Evolutionary conservation across 2,329 filamentous ascomycete genomes (phyloP), one percentile per base, ranked within the genome.

Genomic region (Leptographium galeiforme): DNA sequence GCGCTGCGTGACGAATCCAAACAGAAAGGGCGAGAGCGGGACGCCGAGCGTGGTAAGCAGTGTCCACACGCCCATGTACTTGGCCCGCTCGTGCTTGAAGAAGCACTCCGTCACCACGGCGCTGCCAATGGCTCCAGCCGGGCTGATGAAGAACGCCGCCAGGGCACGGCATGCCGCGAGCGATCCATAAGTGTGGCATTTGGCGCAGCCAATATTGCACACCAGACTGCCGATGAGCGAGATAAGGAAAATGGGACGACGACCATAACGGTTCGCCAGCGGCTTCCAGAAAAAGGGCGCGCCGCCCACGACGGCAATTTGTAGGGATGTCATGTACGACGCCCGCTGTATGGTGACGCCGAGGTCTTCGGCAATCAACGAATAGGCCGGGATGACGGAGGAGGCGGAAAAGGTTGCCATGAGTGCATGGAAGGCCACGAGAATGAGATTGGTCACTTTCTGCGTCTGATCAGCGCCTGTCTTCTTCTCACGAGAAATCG

Each of bases 61-160:
- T 1, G 76, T 79, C 77, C 77, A 78, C 16, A 79, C 65, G 33
- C 77, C 77, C 72, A 80, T 78, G 50, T 74, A 77, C 49, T 67
- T 69, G 6, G 69, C 77, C 18, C 77, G 66, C 48, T 79, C 73
- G 34, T 71, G 71, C 60, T 73, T 75, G 64, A 80, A 81, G 55
- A 77, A 79, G 1, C 72, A 77, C 59, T 81, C 77, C 13, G 74
- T 72, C 4, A 81, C 77, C 8, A 81, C 75, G 0, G 69, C 77
- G 60, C 74, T 78, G 30, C 77, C 77, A 50, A 80, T 76, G 0
- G 60, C 56, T 13, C 67, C 68, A 0, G 77, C 72, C 7, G 77
- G 78, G 16, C 68, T 71, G 57, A 80, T 79, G 62, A 79, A 79
- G 59, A 79, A 78, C 0, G 74, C 68, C 8, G 69, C 68, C 32